Evolutionary conservation across 768 basidiomycete genomes (phyloP).

Genomic region (Lactarius psammicola): DNA sequence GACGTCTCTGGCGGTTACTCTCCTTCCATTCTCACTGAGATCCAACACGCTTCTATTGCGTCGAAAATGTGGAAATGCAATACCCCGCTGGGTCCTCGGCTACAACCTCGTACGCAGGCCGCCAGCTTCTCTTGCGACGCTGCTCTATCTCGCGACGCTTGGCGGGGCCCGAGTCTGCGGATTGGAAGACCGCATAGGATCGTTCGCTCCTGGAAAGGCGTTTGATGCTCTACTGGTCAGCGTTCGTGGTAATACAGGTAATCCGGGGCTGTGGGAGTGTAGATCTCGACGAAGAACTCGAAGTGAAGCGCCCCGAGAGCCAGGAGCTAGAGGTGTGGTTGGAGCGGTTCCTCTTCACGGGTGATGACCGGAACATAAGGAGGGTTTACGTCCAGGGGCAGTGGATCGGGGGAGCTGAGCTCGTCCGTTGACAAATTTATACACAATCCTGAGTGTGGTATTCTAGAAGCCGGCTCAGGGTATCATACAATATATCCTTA

Average conservation of each 20-base stretch:
- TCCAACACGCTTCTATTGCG: constrained; percentile 75
- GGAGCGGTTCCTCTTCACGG: constrained; percentile 84
- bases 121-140: constrained; percentile 69
- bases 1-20: constrained; percentile 89
- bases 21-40: constrained; percentile 70
- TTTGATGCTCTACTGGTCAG: constrained; percentile 87
- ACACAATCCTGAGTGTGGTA: neutral
- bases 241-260: constrained; percentile 50
- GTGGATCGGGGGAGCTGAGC: constrained; percentile 66
- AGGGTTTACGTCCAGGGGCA: constrained; percentile 83
- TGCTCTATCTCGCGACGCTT: constrained; percentile 87
- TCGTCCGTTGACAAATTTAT: constrained; percentile 5
- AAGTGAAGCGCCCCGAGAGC: constrained; percentile 30
- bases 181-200: constrained; percentile 66
- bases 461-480: neutral
- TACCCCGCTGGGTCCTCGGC: constrained; percentile 21
- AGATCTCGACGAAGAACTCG: constrained; percentile 36
- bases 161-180: constrained; percentile 87
- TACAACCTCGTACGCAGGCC: constrained; percentile 44
- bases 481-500: constrained; percentile 6
- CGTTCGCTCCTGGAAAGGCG: constrained; percentile 75
- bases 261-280: constrained; percentile 57
- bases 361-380: constrained; percentile 81
- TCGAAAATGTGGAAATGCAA: constrained; percentile 73
- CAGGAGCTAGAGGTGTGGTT: constrained; percentile 55